phyloP scores from a whole-genome alignment of 2,329 filamentous ascomycete genomes.

The Talaromyces islandicus region DNA sequence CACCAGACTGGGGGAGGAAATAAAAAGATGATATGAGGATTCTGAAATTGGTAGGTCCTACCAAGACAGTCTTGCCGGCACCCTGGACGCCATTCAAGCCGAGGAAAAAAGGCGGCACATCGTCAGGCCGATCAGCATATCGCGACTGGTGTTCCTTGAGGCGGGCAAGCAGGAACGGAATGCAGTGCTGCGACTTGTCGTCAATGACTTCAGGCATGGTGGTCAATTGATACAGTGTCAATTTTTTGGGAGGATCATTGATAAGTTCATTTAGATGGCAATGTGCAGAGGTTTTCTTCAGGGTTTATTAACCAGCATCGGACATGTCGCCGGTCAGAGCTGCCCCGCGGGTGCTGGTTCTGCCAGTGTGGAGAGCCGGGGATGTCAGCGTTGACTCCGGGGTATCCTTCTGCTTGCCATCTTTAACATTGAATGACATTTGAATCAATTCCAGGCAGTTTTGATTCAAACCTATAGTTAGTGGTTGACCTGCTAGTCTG shows the following conservation, averaged over 20 bases:
- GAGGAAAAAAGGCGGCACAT: constrained; percentile 66
- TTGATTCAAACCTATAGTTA: too few relatives aligned
- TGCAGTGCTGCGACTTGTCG: constrained; percentile 71
- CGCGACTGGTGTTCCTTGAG: constrained; percentile 48
- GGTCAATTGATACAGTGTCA: neutral
- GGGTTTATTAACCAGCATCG: neutral
- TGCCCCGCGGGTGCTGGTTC: neutral
- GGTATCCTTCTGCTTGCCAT: neutral
- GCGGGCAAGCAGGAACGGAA: constrained; percentile 66
- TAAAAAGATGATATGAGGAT: neutral
- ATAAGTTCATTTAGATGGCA: neutral
- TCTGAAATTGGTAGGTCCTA: constrained; percentile 20
- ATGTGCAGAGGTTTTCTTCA: neutral
- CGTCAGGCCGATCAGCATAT: constrained; percentile 25
- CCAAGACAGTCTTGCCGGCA: constrained; percentile 85
- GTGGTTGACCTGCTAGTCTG: too few relatives aligned
- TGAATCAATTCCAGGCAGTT: too few relatives aligned
- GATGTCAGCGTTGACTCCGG: neutral
- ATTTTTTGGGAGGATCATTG: neutral
- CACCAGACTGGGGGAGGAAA: too few relatives aligned
- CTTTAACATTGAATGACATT: too few relatives aligned
- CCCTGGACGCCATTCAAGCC: constrained; percentile 90
- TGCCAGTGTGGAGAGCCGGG: neutral
- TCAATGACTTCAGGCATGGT: constrained; percentile 55
- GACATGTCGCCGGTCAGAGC: neutral